Evolutionary conservation across 2,329 filamentous ascomycete species (phyloP).

Genomic region (Calonectria crousiana): DNA sequence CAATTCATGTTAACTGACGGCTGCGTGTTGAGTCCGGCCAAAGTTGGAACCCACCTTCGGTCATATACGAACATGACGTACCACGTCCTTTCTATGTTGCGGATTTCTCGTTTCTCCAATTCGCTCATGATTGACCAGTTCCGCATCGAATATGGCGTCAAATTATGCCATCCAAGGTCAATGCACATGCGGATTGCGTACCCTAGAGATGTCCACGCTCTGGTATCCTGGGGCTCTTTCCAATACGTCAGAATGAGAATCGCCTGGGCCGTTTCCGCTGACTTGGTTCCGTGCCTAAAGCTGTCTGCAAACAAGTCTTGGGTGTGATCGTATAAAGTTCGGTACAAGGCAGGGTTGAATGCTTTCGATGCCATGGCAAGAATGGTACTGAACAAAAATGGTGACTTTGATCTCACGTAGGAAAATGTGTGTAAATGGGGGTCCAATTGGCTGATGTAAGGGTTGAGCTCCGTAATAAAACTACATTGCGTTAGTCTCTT

Average conservation of each 20-base stretch:
- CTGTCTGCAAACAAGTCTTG: conserved; percentile 46
- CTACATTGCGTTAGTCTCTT: conserved; percentile 20
- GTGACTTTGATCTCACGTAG: conserved; percentile 50
- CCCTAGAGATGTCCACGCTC: conserved; percentile 54
- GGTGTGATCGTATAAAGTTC: conserved; percentile 24
- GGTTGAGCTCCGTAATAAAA: conserved; percentile 54
- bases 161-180: conserved; percentile 53
- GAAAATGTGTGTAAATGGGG: conserved; percentile 52
- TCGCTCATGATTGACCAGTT: conserved; percentile 17
- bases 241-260: conserved; percentile 55
- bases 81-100: conserved; percentile 54
- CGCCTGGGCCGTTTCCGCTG: conserved; percentile 53
- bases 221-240: conserved; percentile 56
- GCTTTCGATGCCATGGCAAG: conserved; percentile 52
- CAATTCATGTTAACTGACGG: background rate
- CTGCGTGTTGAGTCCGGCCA: background rate
- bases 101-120: conserved; percentile 40
- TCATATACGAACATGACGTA: conserved; percentile 55
- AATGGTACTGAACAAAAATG: conserved; percentile 52
- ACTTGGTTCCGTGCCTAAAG: conserved; percentile 51
- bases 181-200: conserved; percentile 56
- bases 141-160: conserved; percentile 29
- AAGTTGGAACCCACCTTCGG: conserved; percentile 45
- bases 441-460: conserved; percentile 56
- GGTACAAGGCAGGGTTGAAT: conserved; percentile 50